Evolutionary conservation across 1,284 basidiomycete species (phyloP).

Genomic region (Moesziomyces globuligerus): DNA sequence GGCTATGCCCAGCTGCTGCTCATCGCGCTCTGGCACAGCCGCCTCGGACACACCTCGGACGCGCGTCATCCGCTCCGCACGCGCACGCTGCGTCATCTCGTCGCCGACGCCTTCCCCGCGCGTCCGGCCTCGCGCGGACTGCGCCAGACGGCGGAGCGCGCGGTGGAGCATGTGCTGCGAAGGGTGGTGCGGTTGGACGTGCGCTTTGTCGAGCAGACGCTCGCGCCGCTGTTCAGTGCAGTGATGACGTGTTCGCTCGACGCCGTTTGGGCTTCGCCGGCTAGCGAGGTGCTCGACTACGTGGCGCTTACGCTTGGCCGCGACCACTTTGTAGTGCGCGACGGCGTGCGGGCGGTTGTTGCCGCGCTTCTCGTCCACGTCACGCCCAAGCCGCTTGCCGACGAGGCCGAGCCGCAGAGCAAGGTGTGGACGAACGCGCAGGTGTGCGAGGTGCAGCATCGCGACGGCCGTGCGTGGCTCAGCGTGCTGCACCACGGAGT

Average conservation of each 20-base stretch:
- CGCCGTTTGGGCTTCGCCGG: slow-evolving; percentile 49
- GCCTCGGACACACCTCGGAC: slow-evolving; percentile 47
- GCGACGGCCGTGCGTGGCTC: slow-evolving; percentile 11
- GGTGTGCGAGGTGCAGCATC: slow-evolving; percentile 5
- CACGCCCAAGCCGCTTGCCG: background rate
- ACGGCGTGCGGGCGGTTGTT: slow-evolving; percentile 61
- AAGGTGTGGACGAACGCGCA: slow-evolving; percentile 28
- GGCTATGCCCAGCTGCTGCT: slow-evolving; percentile 59
- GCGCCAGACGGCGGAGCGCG: background rate
- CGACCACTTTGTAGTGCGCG: slow-evolving; percentile 59
- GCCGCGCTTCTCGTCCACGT: slow-evolving; percentile 38
- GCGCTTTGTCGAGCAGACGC: slow-evolving; percentile 44
- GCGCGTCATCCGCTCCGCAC: slow-evolving; percentile 35
- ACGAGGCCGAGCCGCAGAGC: background rate
- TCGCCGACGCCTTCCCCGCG: slow-evolving; percentile 18
- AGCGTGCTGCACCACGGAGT: slow-evolving; percentile 17
- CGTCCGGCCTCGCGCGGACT: background rate
- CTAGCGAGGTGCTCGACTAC: slow-evolving; percentile 63
- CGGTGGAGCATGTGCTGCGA: slow-evolving; percentile 23
- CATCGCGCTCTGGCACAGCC: slow-evolving; percentile 50
- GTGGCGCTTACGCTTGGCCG: slow-evolving; percentile 58
- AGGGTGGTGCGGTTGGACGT: slow-evolving; percentile 12
- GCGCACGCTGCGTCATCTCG: slow-evolving; percentile 29
- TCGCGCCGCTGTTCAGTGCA: slow-evolving; percentile 58
- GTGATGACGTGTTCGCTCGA: slow-evolving; percentile 55